These are phyloP conservation scores for Barnettozyma sucrosica DNA, from an alignment of 805 yeast species.

Conservation along the genomic window DNA sequence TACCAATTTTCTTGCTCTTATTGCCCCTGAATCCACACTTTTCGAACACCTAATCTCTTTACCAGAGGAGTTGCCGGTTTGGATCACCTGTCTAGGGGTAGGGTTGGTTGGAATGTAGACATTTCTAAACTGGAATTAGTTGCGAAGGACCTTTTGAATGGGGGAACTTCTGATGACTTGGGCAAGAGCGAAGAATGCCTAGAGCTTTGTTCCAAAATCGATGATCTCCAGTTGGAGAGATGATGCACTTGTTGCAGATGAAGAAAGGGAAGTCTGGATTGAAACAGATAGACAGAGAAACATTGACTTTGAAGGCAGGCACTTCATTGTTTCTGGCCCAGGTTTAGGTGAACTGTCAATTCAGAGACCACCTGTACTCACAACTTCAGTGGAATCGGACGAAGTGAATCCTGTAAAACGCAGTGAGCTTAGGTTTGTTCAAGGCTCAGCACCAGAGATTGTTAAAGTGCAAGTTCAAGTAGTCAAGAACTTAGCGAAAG, in stretches of 20 bases:
- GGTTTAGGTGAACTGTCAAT: not conserved
- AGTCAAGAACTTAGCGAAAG: not conserved
- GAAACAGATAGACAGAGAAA: constrained; percentile 31
- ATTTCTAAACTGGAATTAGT: not conserved
- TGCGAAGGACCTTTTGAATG: not conserved
- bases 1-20: not conserved
- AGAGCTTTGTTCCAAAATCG: constrained; percentile 35
- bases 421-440: not conserved
- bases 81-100: not conserved
- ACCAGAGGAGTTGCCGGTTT: not conserved
- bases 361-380: not conserved
- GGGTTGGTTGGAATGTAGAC: not conserved
- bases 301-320: constrained; percentile 30
- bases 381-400: not conserved
- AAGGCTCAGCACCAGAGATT: not conserved
- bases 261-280: constrained; percentile 23
- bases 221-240: constrained; percentile 40
- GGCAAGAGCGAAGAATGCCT: constrained; percentile 20
- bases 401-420: not conserved
- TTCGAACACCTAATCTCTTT: not conserved
- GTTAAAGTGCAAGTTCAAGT: not conserved
- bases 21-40: not conserved
- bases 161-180: not conserved
- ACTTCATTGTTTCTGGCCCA: not conserved
- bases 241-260: constrained; percentile 27